Evolutionary conservation across 2,329 filamentous ascomycete species (phyloP).

Genomic region (Nigrospora oryzae): DNA sequence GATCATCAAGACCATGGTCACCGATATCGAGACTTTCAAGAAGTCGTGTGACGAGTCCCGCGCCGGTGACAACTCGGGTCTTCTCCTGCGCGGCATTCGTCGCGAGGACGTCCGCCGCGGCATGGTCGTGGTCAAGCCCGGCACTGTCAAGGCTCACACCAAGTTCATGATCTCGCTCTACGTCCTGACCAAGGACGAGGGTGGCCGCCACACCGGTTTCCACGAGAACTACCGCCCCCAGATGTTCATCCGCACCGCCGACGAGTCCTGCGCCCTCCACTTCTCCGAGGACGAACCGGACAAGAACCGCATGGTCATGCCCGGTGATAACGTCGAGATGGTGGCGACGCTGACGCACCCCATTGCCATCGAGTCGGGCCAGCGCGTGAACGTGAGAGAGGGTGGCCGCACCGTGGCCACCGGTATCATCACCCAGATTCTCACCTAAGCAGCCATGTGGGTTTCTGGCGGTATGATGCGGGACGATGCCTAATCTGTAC

Average conservation of each 20-base stretch:
- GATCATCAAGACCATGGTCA: constrained; percentile 96
- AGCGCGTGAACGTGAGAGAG: constrained; percentile 98
- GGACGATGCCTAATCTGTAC: constrained; percentile 4
- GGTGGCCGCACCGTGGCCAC: constrained; percentile 86
- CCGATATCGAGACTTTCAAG: constrained; percentile 99
- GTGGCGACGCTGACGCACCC: constrained; percentile 76
- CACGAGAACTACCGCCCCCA: constrained; percentile 94
- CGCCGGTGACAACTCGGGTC: constrained; percentile 96
- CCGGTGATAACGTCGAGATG: constrained; percentile 99
- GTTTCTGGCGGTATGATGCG: not conserved
- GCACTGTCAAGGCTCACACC: constrained; percentile 74
- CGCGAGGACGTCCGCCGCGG: constrained; percentile 91
- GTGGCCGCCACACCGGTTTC: constrained; percentile 95
- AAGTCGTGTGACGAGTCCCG: constrained; percentile 96
- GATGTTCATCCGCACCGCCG: constrained; percentile 89
- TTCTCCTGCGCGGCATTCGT: constrained; percentile 90
- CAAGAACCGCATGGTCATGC: constrained; percentile 72
- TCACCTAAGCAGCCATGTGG: constrained; percentile 35
- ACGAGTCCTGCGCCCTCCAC: constrained; percentile 67
- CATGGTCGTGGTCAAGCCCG: constrained; percentile 86
- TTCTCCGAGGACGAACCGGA: constrained; percentile 83
- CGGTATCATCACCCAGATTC: constrained; percentile 69
- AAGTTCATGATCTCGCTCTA: constrained; percentile 96
- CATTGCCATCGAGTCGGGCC: constrained; percentile 80
- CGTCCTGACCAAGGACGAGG: constrained; percentile 94